phyloP scores from a whole-genome alignment of 2,329 filamentous ascomycete genomes.

The Neurospora sp. region DNA sequence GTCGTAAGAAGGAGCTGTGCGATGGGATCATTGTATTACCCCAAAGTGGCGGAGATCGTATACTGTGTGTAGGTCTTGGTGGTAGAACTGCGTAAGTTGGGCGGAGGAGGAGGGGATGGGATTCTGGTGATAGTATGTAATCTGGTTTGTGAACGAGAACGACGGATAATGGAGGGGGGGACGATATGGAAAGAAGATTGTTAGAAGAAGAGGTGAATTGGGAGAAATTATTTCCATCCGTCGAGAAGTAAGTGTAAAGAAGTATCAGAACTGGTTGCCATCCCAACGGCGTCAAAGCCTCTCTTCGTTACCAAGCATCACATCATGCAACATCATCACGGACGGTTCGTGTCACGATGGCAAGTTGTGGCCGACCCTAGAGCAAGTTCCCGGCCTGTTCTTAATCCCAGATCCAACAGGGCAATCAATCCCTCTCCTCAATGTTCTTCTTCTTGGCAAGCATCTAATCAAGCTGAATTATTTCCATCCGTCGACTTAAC shows the following conservation, averaged over 20 bases:
- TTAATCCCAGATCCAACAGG: no score
- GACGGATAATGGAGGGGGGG: no score
- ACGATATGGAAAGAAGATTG: not conserved
- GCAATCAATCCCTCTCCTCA: no score
- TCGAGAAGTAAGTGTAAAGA: not conserved
- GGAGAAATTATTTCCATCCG: not conserved
- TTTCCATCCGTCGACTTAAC: no score
- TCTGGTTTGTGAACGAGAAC: no score
- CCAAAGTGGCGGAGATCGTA: not conserved
- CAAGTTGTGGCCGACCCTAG: no score
- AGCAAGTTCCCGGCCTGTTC: no score
- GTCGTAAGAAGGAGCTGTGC: not conserved
- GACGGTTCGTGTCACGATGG: not conserved
- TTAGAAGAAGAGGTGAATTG: not conserved
- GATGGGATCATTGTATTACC: not conserved
- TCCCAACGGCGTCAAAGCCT: not conserved
- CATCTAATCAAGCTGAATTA: no score
- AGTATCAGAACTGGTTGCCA: not conserved
- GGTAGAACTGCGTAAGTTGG: not conserved
- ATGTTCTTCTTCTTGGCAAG: no score
- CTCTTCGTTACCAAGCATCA: not conserved
- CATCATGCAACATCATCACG: not conserved
- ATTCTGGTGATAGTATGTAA: no score
- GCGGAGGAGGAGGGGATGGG: no score
- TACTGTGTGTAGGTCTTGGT: not conserved